Evolutionary conservation across 2,329 filamentous ascomycete genomes (phyloP).

Genomic region (Conoideocrella luteorostrata): DNA sequence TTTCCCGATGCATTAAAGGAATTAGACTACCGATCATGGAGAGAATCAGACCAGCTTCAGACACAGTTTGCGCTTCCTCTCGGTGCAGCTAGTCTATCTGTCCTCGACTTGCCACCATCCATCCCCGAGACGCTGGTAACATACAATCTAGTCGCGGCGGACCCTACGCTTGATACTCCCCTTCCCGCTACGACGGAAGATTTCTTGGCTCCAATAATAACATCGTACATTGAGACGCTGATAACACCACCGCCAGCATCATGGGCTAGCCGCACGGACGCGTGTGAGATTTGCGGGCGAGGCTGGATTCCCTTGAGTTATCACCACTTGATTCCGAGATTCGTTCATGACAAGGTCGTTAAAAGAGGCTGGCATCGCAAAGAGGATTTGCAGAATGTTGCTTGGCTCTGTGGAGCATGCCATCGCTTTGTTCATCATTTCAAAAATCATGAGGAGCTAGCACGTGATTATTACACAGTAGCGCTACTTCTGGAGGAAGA

Average conservation of each 20-base stretch:
- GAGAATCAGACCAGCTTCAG: conserved; percentile 36
- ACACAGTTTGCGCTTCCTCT: conserved; percentile 52
- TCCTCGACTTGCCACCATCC: conserved; percentile 45
- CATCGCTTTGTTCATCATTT: conserved; percentile 77
- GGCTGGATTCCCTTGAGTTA: conserved; percentile 73
- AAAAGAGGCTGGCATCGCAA: conserved; percentile 74
- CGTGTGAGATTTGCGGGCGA: conserved; percentile 71
- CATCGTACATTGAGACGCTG: conserved; percentile 51
- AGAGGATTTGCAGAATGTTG: conserved; percentile 71
- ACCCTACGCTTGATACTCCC: conserved; percentile 23
- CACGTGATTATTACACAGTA: conserved; percentile 64
- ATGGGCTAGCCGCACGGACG: conserved; percentile 44
- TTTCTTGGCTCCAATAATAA: conserved; percentile 59
- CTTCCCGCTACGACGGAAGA: conserved; percentile 35
- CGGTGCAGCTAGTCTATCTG: conserved; percentile 43
- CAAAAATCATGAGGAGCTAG: conserved; percentile 70
- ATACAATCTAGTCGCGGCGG: conserved; percentile 55
- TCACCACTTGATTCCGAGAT: conserved; percentile 78
- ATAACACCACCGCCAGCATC: conserved; percentile 60
- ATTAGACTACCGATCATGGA: conserved; percentile 52
- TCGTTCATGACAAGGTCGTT: conserved; percentile 67
- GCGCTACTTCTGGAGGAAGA: conserved; percentile 63
- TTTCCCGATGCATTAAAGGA: conserved; percentile 56
- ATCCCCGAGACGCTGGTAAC: conserved; percentile 61
- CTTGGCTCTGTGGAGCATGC: conserved; percentile 80